These are phyloP conservation scores for Arthroderma sp. DNA, from an alignment of 2,329 filamentous ascomycete species.

Conservation along the genomic window DNA sequence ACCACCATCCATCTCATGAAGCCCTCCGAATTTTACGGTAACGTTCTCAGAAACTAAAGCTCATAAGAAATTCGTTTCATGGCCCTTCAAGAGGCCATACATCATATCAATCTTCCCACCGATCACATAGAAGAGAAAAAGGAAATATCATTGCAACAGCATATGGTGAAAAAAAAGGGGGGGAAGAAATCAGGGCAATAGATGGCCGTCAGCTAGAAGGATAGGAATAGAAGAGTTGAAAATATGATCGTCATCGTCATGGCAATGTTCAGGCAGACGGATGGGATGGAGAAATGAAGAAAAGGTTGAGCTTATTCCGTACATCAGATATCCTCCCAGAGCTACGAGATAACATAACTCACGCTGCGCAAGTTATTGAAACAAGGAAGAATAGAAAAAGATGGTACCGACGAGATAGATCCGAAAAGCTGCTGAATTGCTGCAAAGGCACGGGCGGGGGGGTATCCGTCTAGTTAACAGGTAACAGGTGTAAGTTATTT, in stretches of 20 bases:
- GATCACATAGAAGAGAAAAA: not conserved
- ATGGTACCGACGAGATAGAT: conserved; percentile 1
- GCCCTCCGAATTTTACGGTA: not conserved
- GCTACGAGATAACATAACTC: not conserved
- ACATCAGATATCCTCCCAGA: not conserved
- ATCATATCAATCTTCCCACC: not conserved
- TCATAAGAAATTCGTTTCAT: not conserved
- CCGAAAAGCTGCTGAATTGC: conserved; percentile 2
- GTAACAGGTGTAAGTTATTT: not conserved
- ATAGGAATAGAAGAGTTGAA: not conserved
- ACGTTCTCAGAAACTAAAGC: not conserved
- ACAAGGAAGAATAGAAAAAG: not conserved
- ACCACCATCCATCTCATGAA: not conserved
- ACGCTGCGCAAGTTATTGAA: not conserved
- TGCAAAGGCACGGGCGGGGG: not conserved
- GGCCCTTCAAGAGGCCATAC: not conserved
- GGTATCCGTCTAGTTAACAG: conserved; percentile 4
- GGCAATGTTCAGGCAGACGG: not conserved
- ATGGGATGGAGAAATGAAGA: not conserved
- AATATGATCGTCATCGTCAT: not conserved
- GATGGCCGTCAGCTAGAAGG: not conserved
- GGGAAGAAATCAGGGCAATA: not conserved
- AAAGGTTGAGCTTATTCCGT: not conserved
- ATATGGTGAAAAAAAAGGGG: not conserved
- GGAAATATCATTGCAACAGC: not conserved